Base-by-base conservation (phyloP, 2,329 filamentous ascomycete species). In the Fusarium irregulare region DNA sequence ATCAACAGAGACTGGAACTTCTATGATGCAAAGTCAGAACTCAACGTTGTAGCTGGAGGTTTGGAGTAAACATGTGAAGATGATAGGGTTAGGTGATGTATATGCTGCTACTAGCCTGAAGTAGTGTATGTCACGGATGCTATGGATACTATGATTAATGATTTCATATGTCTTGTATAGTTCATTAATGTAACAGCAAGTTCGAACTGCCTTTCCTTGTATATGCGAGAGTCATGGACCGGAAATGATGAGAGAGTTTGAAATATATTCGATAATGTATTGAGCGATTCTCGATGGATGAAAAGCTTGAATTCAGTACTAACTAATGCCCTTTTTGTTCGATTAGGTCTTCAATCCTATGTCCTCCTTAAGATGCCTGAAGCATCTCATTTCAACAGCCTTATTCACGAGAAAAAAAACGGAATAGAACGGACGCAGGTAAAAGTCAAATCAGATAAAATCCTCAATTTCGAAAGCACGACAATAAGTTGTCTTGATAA, bases 401-500 rank as follows among this genome's bases (percentile, higher is more conserved):
- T 28, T 25, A 34, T 16, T 18, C 8, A 28, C 41, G 48, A 53
- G 51, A 21, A 50, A 32, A 21, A 25, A 25, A 25, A 25, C 28
- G 18, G 7, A 16, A 16, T 3, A 4, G 34, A 37, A 37, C 18
- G 6, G 44, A 37, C 46, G 37, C 32, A 46, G 27, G 28, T 37
- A 23, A 32, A 37, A 21, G 14, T 55, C 6, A 62, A 68, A 66
- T 45, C 57, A 71, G 51, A 61, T 56, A 50, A 55, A 46, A 73
- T 53, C 60, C 60, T 56, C 44, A 57, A 73, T 71, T 64, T 72
- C 55, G 16, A 69, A 69, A 72, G 48, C 56, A 46, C 23, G 57
- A 61, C 68, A 71, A 40, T 56, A 62, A 21, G 21, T 23, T 66
- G 55, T 62, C 66, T 60, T 73, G 71, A 73, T 75, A 75, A 69